Conservation (phyloP, 192 early-diverging fungal species). For the Backusella circina region DNA sequence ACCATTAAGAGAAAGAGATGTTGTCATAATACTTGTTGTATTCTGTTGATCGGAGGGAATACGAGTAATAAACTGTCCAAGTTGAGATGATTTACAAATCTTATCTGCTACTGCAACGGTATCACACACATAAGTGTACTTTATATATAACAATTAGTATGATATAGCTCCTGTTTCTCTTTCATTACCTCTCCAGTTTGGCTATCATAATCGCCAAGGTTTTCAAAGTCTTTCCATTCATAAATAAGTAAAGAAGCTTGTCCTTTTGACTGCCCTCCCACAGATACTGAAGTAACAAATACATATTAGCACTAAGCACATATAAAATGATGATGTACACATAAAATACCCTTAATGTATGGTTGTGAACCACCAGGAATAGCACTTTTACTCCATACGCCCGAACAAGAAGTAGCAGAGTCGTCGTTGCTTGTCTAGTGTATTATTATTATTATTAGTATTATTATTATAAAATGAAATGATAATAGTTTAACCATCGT, state of each 20-base stretch:
- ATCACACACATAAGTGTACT: constrained; percentile 48
- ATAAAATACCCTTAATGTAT: constrained; percentile 29
- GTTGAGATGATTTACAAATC: constrained; percentile 46
- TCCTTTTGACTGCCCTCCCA: constrained; percentile 27
- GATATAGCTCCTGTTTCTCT: background rate
- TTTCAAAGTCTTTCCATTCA: constrained; percentile 42
- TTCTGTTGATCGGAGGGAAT: constrained; percentile 33
- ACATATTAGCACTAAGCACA: background rate
- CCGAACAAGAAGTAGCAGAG: constrained; percentile 28
- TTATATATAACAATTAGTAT: background rate
- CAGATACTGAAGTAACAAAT: constrained; percentile 21
- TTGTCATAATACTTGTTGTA: constrained; percentile 29
- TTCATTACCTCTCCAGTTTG: constrained; percentile 13
- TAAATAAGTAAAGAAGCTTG: constrained; percentile 41
- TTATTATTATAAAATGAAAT: background rate
- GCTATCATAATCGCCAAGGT: constrained; percentile 35
- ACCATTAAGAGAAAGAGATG: constrained; percentile 27
- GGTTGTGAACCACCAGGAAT: constrained; percentile 39
- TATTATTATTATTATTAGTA: background rate
- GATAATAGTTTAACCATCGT: background rate
- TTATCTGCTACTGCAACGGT: constrained; percentile 46
- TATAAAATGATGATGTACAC: background rate
- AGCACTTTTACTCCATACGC: constrained; percentile 30
- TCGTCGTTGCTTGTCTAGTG: constrained; percentile 28
- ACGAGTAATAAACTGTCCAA: constrained; percentile 56